Conservation (phyloP, 805 yeast species). For the Ascoidea asiatica region DNA sequence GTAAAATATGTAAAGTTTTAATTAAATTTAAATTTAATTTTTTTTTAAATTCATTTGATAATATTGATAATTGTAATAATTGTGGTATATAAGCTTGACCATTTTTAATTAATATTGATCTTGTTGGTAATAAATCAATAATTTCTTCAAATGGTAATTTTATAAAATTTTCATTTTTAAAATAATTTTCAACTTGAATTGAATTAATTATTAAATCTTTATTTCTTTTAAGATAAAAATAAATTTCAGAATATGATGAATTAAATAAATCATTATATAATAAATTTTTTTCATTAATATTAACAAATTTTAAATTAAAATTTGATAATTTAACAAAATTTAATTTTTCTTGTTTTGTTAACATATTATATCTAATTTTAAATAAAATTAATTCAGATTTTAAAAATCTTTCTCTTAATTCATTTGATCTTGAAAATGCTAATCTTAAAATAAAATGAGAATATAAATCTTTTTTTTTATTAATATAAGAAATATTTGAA, state of each 20-base stretch:
- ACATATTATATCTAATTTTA: slow-evolving; percentile 51
- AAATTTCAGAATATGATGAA: slow-evolving; percentile 35
- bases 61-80: slow-evolving; percentile 47
- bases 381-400: slow-evolving; percentile 67
- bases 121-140: slow-evolving; percentile 57
- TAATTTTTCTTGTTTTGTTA: slow-evolving; percentile 54
- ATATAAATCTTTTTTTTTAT: slow-evolving; percentile 65
- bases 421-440: slow-evolving; percentile 82
- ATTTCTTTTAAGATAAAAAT: slow-evolving; percentile 18
- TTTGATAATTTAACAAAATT: slow-evolving; percentile 54
- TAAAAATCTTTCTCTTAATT: slow-evolving; percentile 66
- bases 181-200: slow-evolving; percentile 22
- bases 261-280: slow-evolving; percentile 36
- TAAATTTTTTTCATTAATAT: slow-evolving; percentile 42
- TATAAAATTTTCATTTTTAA: slow-evolving; percentile 53
- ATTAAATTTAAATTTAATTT: slow-evolving; percentile 38
- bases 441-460: slow-evolving; percentile 81
- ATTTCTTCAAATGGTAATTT: slow-evolving; percentile 84
- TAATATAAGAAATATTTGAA: slow-evolving; percentile 8
- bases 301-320: slow-evolving; percentile 60
- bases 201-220: no score
- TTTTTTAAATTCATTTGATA: slow-evolving; percentile 43
- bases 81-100: slow-evolving; percentile 85
- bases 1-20: slow-evolving; percentile 62
- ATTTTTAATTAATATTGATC: slow-evolving; percentile 48